Conservation (phyloP, 768 basidiomycete species). For the Exidia glandulosa region DNA sequence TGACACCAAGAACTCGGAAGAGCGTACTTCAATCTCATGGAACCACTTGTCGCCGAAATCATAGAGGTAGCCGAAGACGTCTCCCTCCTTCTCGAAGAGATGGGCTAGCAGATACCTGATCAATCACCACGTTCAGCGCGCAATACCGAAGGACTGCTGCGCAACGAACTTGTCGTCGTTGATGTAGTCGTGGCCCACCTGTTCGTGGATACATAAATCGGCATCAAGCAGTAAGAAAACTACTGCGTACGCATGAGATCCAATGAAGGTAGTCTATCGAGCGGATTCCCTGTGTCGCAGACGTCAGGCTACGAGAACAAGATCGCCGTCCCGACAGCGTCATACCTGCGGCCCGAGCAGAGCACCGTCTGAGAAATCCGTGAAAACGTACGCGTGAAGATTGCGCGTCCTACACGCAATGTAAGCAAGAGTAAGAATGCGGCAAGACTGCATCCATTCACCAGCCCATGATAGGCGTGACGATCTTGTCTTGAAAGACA, state of each 20-base stretch:
- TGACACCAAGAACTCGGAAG: background rate
- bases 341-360: slow-evolving; percentile 22
- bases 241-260: background rate
- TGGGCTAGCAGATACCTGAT: slow-evolving; percentile 18
- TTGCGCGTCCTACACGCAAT: slow-evolving; percentile 14
- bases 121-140: background rate
- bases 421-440: background rate
- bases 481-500: slow-evolving; percentile 24
- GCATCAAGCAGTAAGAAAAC: background rate
- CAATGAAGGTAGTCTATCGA: background rate
- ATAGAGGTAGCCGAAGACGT: slow-evolving; percentile 21
- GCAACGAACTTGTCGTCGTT: slow-evolving; percentile 16
- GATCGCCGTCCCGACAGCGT: slow-evolving; percentile 1
- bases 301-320: background rate
- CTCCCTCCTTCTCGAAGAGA: slow-evolving; percentile 19
- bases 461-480: slow-evolving; percentile 25
- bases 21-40: slow-evolving; percentile 19
- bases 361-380: slow-evolving; percentile 22
- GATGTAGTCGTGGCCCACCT: slow-evolving; percentile 18
- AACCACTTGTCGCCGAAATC: slow-evolving; percentile 26
- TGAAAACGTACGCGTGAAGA: slow-evolving; percentile 22
- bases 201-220: too few species aligned
- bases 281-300: background rate
- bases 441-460: background rate
- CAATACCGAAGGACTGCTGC: background rate